Base-by-base conservation (phyloP, 768 basidiomycete genomes). In the Trametopsis cervina region DNA sequence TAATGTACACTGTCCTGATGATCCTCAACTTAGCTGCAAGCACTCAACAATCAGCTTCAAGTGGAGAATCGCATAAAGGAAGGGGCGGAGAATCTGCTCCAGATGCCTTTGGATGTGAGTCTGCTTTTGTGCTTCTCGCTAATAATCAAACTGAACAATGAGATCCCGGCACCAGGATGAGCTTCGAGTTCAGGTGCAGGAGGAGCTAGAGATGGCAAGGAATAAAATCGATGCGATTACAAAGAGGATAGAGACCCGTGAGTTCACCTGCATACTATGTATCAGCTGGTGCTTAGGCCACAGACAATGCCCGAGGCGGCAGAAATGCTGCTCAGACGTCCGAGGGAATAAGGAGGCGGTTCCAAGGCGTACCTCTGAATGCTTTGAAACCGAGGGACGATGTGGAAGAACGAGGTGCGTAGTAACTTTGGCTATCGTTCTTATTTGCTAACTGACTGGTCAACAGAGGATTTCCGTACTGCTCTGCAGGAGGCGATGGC, bases 21-120 rank as follows among this genome's bases (percentile, higher is more conserved):
- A n/a, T 37, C n/a, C 9, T 23, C 17, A n/a, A 15, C 12, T 15
- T 17, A 54, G 90, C 66, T 92, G 41, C 82, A 83, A 39, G 66
- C 72, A 4, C 71, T 96, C 17, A 77, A 78, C 42, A 75, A 73
- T 46, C 80, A 82, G 58, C 71, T 94, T 17, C 77, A 79, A 45
- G 74, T 87, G 51, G 85, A 93, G 67, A 80, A 79, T 52, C 75
- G 85, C 46, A 90, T 96, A 52, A 90, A 82, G 62, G 91, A 92
- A 64, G 93, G 93, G 10, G 93, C 93, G 0, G 90, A 94, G 70
- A 92, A 87, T 56, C 74, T 97, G 52, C 70, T 96, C 12, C 80
- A 81, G 56, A 83, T 88, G 66, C 66, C 73, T 25, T 59, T 81
- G 35, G 71, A 71, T 40, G 83, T 82, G 50, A 57, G 71, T 65